Base-by-base conservation (phyloP, 148 eudicot genomes). In the Camellia japonica region DNA sequence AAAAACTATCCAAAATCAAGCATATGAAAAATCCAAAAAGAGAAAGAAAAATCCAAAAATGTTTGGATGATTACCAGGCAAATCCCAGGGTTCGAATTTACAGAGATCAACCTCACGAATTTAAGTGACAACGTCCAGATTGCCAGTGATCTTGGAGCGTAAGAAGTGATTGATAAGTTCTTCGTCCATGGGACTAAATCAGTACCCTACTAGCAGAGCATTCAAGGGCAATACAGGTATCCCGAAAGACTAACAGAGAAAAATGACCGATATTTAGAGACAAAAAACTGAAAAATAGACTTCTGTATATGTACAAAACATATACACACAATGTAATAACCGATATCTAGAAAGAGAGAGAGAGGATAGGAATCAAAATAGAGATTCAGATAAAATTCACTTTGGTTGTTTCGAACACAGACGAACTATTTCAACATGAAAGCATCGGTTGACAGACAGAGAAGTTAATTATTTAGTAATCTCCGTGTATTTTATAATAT, bases 1-100 rank as follows among this genome's bases (percentile, higher is more conserved):
- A 68, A 58, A 78, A 68, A 67, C 49, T n/a, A 15, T 7, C 19
- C 55, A 5, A 66, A 30, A 62, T 69, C 9, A 23, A 54, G 0
- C 3, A 5, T 58, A 6, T 30, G 1, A 15, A 46, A 15, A 44
- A 49, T 49, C 13, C 5, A 52, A 58, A 18, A 74, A 30, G 13
- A 14, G 18, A 23, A 23, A 52, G 16, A 19, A 15, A 38, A 60
- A 14, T 55, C 19, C 4, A 15, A 43, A 63, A 5, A 15, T 19
- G 1, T 1, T 78, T 5, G 38, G 67, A 52, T 23, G 13, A 11
- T 78, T 77, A 96, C 99, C 93, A 16, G 99, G 98, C 73, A 97
- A 88, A 85, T 97, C 99, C 98, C 98, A 97, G 47, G 99, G 99
- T 64, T 97, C 99, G 18, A 79, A 84, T 83, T 91, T 90, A 79